Percentiles rank a stretch among this genome's conserved stretches.
Conservation (phyloP, 2,329 filamentous ascomycete species). For the Ceratocystiopsis sp. region DNA sequence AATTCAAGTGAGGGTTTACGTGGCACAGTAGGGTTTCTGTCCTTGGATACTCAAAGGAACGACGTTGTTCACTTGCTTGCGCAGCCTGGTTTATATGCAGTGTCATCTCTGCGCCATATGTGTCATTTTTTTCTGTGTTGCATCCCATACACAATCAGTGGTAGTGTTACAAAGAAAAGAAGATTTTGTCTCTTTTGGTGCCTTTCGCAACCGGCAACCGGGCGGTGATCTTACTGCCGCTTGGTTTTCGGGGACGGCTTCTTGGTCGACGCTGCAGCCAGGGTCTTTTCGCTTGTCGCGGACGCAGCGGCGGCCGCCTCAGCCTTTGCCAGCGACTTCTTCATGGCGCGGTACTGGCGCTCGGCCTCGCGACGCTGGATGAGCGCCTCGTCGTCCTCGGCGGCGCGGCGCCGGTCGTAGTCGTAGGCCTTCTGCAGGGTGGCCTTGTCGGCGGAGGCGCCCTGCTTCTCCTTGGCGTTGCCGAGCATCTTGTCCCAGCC, state of each 20-base stretch:
- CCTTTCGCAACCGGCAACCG: too few relatives aligned
- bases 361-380: constrained; percentile 10
- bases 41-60: too few relatives aligned
- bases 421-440: constrained; percentile 9
- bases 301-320: neutral
- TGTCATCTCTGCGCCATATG: too few relatives aligned
- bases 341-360: constrained; percentile 8
- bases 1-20: too few relatives aligned
- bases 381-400: constrained; percentile 10
- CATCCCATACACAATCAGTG: too few relatives aligned
- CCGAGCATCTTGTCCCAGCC: constrained; percentile 9
- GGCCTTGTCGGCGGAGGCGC: constrained; percentile 4
- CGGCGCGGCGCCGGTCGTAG: constrained; percentile 49
- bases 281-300: neutral
- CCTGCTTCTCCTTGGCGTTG: constrained; percentile 9
- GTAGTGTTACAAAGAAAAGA: neutral
- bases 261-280: too few relatives aligned
- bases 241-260: neutral
- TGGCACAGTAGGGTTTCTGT: too few relatives aligned
- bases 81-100: too few relatives aligned
- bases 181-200: neutral
- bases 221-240: neutral
- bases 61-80: too few relatives aligned
- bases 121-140: too few relatives aligned
- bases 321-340: constrained; percentile 5